Evolutionary conservation across 2,329 filamentous ascomycete species (phyloP).

Genomic region (Endoconidiophora laricicola): DNA sequence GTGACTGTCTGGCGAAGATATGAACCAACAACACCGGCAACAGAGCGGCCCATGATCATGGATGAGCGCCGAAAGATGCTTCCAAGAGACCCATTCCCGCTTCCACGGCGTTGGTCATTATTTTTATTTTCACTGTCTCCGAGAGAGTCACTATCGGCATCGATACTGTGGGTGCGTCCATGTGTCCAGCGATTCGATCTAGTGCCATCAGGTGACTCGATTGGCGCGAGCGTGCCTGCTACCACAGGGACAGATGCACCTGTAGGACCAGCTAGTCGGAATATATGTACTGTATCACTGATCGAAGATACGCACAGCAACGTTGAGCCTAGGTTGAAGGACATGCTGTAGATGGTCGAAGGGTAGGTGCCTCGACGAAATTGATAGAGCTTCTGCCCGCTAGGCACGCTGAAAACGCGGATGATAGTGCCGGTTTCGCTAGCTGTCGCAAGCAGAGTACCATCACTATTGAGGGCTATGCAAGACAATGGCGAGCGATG

Average conservation of each 20-base stretch:
- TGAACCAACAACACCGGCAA: slow-evolving; percentile 76
- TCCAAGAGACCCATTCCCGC: slow-evolving; percentile 54
- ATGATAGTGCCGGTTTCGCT: slow-evolving; percentile 98
- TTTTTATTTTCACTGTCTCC: background rate
- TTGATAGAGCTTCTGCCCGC: slow-evolving; percentile 84
- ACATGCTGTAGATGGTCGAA: slow-evolving; percentile 95
- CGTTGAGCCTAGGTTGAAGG: slow-evolving; percentile 88
- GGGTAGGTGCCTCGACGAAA: slow-evolving; percentile 93
- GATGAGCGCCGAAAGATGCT: slow-evolving; percentile 88
- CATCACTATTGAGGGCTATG: slow-evolving; percentile 82
- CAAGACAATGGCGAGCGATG: slow-evolving; percentile 83
- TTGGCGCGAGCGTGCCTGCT: slow-evolving; percentile 20
- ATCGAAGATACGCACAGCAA: slow-evolving; percentile 90
- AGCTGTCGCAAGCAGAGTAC: slow-evolving; percentile 78
- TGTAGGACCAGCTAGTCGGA: slow-evolving; percentile 50
- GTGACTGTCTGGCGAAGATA: slow-evolving; percentile 89
- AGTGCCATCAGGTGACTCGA: slow-evolving; percentile 25
- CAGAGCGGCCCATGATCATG: slow-evolving; percentile 76
- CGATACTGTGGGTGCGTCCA: slow-evolving; percentile 29
- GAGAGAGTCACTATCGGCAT: slow-evolving; percentile 17
- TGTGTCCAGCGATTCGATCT: slow-evolving; percentile 36
- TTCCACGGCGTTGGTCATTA: background rate
- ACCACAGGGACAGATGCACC: slow-evolving; percentile 17
- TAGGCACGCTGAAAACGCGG: slow-evolving; percentile 81
- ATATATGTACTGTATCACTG: slow-evolving; percentile 92